Evolutionary conservation across 805 yeast species (phyloP).

Genomic region (Saccharomycopsis javanensis): DNA sequence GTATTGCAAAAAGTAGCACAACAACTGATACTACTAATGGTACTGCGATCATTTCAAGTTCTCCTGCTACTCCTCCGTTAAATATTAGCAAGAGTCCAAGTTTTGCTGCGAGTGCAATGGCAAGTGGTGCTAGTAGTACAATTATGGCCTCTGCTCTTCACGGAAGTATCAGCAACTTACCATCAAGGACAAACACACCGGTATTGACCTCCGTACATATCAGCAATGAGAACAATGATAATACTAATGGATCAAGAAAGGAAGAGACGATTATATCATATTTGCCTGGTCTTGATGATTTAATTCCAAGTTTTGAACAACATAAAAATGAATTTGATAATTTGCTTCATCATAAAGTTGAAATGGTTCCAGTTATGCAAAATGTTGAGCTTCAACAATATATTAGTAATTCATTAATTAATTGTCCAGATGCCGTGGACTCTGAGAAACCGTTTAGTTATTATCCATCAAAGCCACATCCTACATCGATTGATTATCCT

Average conservation of each 20-base stretch:
- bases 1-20: slow-evolving; percentile 13
- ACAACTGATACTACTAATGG: slow-evolving; percentile 20
- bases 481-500: slow-evolving; percentile 85
- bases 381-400: slow-evolving; percentile 36
- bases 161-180: slow-evolving; percentile 5
- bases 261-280: slow-evolving; percentile 4
- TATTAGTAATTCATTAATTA: slow-evolving; percentile 69
- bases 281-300: slow-evolving; percentile 22
- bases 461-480: slow-evolving; percentile 76
- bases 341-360: slow-evolving; percentile 22
- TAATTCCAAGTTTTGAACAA: slow-evolving; percentile 25
- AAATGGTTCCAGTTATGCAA: neutral
- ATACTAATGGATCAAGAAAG: slow-evolving; percentile 12
- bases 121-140: slow-evolving; percentile 3
- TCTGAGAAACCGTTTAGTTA: slow-evolving; percentile 66
- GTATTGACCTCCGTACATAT: neutral
- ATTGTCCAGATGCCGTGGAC: slow-evolving; percentile 90
- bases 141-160: slow-evolving; percentile 20
- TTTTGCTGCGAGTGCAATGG: slow-evolving; percentile 20
- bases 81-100: neutral
- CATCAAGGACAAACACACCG: slow-evolving; percentile 1
- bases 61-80: slow-evolving; percentile 12
- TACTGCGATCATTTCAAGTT: slow-evolving; percentile 10
- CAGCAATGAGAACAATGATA: neutral
- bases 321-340: slow-evolving; percentile 24